These are phyloP conservation scores for Gracilaria domingensis DNA, from an alignment of 23 red algal species.

Conservation along the genomic window DNA sequence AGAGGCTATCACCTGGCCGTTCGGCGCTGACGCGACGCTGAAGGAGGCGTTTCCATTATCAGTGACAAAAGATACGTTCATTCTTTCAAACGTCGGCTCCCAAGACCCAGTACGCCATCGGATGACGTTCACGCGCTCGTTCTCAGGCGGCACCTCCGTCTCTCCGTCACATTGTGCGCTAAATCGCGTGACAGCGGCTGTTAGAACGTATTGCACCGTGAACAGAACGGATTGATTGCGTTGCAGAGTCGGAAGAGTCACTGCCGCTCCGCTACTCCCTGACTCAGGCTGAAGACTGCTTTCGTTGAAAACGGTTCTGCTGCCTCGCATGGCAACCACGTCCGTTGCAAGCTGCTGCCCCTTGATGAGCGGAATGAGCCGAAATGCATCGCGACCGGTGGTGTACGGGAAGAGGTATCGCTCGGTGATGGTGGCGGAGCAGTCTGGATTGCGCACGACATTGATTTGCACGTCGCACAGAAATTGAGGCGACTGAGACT, in stretches of 20 bases:
- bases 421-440: slow-evolving; percentile 13
- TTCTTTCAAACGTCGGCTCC: slow-evolving; percentile 33
- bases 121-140: slow-evolving; percentile 18
- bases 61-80: slow-evolving; percentile 17
- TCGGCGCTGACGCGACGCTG: neutral
- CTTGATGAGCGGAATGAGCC: slow-evolving; percentile 26
- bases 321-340: slow-evolving; percentile 4
- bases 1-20: neutral
- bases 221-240: slow-evolving; percentile 12
- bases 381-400: slow-evolving; percentile 25
- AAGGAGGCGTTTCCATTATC: slow-evolving; percentile 4
- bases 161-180: neutral
- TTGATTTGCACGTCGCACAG: slow-evolving; percentile 39
- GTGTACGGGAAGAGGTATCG: slow-evolving; percentile 51
- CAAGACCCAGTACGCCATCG: slow-evolving; percentile 47
- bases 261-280: neutral
- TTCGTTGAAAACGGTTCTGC: neutral
- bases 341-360: slow-evolving; percentile 20
- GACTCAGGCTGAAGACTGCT: neutral
- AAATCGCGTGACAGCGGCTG: slow-evolving; percentile 11
- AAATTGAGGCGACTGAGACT: no score
- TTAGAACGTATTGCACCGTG: slow-evolving; percentile 20
- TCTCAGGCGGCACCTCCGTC: neutral
- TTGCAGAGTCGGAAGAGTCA: neutral
- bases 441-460: slow-evolving; percentile 34